Conservation (phyloP, 2,329 filamentous ascomycete genomes). For the Anisogramma anomala region DNA sequence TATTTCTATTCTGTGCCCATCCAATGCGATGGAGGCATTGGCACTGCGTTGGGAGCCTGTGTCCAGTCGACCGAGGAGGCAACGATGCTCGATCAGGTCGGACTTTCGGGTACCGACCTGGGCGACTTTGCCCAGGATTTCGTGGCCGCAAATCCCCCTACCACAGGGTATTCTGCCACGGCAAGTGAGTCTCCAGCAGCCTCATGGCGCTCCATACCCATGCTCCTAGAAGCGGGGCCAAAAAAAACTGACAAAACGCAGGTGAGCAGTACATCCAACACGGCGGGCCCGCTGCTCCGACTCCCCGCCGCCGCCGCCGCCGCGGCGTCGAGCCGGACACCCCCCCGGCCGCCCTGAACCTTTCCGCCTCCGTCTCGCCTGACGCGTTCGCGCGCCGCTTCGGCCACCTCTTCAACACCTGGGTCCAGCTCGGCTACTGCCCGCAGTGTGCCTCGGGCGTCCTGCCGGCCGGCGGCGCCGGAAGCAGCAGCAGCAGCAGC, state of each 20-base stretch:
- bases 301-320: no score
- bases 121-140: slow-evolving; percentile 6
- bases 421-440: slow-evolving; percentile 13
- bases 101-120: slow-evolving; percentile 1
- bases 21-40: slow-evolving; percentile 2
- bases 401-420: slow-evolving; percentile 14
- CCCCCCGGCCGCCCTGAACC: neutral
- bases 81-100: neutral
- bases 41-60: neutral
- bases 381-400: slow-evolving; percentile 8
- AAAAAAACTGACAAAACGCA: neutral
- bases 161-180: neutral
- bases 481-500: no score
- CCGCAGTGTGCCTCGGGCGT: slow-evolving; percentile 7
- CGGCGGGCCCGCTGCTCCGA: neutral
- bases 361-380: slow-evolving; percentile 1
- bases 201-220: neutral
- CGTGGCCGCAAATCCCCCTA: slow-evolving; percentile 3
- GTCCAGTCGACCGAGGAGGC: neutral
- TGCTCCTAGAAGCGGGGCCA: neutral
- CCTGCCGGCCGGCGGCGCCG: no score
- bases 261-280: slow-evolving; percentile 6
- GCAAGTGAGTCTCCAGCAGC: neutral
- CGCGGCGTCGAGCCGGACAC: neutral
- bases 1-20: slow-evolving; percentile 8